Conservation (phyloP, 2,329 filamentous ascomycete species). For the Cytospora paraplurivora region DNA sequence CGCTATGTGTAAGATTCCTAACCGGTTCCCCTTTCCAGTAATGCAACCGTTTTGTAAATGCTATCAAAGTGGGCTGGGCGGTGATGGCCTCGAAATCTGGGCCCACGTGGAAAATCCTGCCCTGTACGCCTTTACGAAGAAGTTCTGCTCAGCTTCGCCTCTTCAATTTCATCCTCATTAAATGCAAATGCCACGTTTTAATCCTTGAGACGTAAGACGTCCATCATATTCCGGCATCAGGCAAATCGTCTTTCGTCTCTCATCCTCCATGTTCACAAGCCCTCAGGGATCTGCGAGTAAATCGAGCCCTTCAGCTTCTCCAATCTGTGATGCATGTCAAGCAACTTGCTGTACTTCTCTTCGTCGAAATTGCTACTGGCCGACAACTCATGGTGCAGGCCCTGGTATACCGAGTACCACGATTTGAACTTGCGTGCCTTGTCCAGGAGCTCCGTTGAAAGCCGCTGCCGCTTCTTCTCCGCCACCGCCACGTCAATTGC, state of each 20-base stretch:
- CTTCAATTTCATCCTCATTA: constrained; percentile 3
- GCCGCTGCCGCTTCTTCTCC: constrained; percentile 44
- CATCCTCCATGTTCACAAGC: constrained; percentile 35
- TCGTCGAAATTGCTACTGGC: constrained; percentile 53
- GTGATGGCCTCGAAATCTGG: constrained; percentile 4
- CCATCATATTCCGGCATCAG: background rate
- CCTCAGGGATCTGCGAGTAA: constrained; percentile 43
- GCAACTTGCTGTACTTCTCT: constrained; percentile 52
- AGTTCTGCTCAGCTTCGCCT: background rate
- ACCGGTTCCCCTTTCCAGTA: constrained; percentile 16
- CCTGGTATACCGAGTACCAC: constrained; percentile 59
- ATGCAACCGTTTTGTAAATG: constrained; percentile 29
- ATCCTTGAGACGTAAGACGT: background rate
- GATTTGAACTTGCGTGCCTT: constrained; percentile 59
- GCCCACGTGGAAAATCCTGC: background rate
- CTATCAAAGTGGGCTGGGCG: constrained; percentile 6
- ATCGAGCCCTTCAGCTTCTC: constrained; percentile 62
- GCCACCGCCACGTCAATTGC: constrained; percentile 34
- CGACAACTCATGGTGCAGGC: constrained; percentile 58
- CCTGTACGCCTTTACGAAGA: constrained; percentile 14
- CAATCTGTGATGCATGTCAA: constrained; percentile 57
- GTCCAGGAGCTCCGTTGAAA: constrained; percentile 52
- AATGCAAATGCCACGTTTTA: background rate
- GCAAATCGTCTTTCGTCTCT: constrained; percentile 13
- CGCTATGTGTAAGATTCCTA: constrained; percentile 21